Evolutionary conservation across 495 filamentous ascomycete genomes (phyloP).

Genomic region (Penicillium samsonianum): DNA sequence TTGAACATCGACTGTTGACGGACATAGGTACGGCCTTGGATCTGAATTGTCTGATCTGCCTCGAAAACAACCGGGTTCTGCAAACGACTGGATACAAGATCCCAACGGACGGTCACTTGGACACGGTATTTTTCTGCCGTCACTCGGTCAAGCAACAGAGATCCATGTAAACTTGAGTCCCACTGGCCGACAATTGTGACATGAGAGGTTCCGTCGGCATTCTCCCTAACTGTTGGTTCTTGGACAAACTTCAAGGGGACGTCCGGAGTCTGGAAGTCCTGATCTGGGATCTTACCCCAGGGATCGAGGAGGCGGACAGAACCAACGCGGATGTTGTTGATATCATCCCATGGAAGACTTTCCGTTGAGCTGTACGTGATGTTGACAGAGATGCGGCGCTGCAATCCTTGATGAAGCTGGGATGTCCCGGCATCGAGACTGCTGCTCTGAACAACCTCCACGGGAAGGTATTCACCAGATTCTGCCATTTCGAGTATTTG

Average conservation of each 20-base stretch:
- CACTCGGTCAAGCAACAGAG: conserved; percentile 81
- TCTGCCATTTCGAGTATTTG: conserved; percentile 91
- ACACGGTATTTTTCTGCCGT: conserved; percentile 91
- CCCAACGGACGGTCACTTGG: conserved; percentile 82
- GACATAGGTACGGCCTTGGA: conserved; percentile 80
- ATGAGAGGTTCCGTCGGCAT: conserved; percentile 89
- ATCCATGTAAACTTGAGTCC: conserved; percentile 93
- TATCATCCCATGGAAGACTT: conserved; percentile 80
- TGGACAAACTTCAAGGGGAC: conserved; percentile 74
- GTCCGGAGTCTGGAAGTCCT: conserved; percentile 68
- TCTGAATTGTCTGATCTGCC: conserved; percentile 75
- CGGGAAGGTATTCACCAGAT: conserved; percentile 84
- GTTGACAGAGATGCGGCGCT: conserved; percentile 82
- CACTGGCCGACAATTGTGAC: conserved; percentile 86
- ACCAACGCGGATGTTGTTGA: conserved; percentile 72
- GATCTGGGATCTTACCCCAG: conserved; percentile 79
- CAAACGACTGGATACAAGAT: conserved; percentile 75
- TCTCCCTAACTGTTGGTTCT: conserved; percentile 72
- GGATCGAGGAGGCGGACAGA: conserved; percentile 80
- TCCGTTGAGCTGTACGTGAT: conserved; percentile 88
- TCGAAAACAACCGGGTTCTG: conserved; percentile 83
- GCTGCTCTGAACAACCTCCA: conserved; percentile 85
- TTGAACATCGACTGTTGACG: conserved; percentile 84
- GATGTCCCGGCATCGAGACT: conserved; percentile 83
- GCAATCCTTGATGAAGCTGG: conserved; percentile 93